A percentile compares a stretch with the other conserved stretches of the same genome.
Evolutionary conservation across 768 basidiomycete genomes (phyloP).

Genomic region (Leccinum subtestaceum): DNA sequence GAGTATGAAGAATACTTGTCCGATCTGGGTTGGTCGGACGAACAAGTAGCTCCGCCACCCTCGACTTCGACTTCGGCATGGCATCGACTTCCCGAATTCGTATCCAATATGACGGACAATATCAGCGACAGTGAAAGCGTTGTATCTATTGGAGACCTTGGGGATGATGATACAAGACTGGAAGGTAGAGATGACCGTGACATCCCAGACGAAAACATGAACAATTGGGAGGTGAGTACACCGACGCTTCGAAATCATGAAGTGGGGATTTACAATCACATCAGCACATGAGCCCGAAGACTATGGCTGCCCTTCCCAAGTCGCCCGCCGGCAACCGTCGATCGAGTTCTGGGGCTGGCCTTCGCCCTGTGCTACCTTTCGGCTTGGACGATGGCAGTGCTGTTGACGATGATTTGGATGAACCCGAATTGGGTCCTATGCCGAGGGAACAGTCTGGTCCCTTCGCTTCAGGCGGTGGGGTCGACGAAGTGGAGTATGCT

Average conservation of each 20-base stretch:
- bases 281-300: constrained; percentile 95
- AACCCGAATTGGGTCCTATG: constrained; percentile 69
- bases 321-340: constrained; percentile 82
- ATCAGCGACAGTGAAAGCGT: constrained; percentile 96
- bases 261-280: not conserved
- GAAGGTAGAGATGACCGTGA: constrained; percentile 64
- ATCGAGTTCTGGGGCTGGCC: constrained; percentile 78
- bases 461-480: constrained; percentile 77
- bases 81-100: constrained; percentile 79
- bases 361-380: constrained; percentile 78
- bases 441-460: constrained; percentile 71
- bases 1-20: constrained; percentile 96
- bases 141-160: constrained; percentile 83
- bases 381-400: constrained; percentile 77
- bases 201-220: constrained; percentile 73
- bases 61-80: constrained; percentile 57
- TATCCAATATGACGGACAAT: constrained; percentile 76
- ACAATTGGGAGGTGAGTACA: constrained; percentile 88
- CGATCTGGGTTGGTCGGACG: constrained; percentile 76
- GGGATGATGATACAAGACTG: constrained; percentile 56
- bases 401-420: constrained; percentile 73
- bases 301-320: constrained; percentile 89
- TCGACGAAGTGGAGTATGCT: constrained; percentile 88
- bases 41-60: constrained; percentile 41
- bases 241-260: not conserved